Evolutionary conservation across 2,329 filamentous ascomycete genomes (phyloP).

Genomic region (Aspergillus hiratsukae): DNA sequence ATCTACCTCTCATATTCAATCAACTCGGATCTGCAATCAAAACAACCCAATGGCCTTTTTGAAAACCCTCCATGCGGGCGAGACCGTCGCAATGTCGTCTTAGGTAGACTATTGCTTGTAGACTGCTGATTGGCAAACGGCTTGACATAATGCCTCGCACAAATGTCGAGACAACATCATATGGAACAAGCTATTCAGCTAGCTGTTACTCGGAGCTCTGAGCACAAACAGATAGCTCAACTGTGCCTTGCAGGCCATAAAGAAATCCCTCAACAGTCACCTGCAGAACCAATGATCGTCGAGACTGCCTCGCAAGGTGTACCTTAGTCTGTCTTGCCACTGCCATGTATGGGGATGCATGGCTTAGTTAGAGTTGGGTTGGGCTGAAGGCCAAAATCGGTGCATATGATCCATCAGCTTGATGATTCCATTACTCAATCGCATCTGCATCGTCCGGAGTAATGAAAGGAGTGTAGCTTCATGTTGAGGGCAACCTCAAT

Average conservation of each 20-base stretch:
- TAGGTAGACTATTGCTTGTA: background rate
- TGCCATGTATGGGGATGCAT: background rate
- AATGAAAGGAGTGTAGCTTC: background rate
- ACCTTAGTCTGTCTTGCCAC: no score
- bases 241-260: background rate
- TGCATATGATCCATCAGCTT: background rate
- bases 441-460: background rate
- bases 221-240: background rate
- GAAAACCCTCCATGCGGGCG: background rate
- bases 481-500: no score
- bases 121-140: background rate
- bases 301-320: background rate
- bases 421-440: background rate
- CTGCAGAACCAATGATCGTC: background rate
- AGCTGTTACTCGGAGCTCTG: background rate
- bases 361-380: background rate
- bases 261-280: background rate
- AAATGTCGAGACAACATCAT: background rate
- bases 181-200: background rate
- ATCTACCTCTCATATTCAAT: background rate
- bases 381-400: no score
- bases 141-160: background rate
- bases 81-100: no score
- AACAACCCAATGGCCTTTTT: background rate
- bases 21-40: background rate